Evolutionary conservation across 192 early-diverging fungal species (phyloP).

Genomic region (Umbelopsis isabellina): DNA sequence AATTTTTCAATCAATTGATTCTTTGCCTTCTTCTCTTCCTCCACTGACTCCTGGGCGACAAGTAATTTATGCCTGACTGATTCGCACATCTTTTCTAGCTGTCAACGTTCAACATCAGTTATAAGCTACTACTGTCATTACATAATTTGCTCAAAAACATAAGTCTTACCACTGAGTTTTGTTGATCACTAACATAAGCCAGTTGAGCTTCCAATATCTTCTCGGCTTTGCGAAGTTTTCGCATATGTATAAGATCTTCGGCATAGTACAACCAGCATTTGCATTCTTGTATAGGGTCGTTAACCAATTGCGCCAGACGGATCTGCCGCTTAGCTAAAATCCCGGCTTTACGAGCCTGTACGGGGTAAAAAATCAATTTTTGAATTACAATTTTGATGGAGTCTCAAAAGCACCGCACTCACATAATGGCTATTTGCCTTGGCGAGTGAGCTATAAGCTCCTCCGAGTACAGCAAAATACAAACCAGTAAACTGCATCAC

Average conservation of each 20-base stretch:
- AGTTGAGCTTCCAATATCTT: slow-evolving; percentile 33
- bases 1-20: neutral
- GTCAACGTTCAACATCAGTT: neutral
- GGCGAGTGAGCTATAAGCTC: slow-evolving; percentile 48
- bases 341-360: slow-evolving; percentile 42
- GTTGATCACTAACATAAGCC: slow-evolving; percentile 8
- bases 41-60: neutral
- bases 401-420: neutral
- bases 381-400: neutral
- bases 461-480: slow-evolving; percentile 47
- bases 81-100: slow-evolving; percentile 9
- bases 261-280: slow-evolving; percentile 53
- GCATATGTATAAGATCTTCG: slow-evolving; percentile 43
- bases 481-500: slow-evolving; percentile 33
- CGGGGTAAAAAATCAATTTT: neutral
- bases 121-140: neutral
- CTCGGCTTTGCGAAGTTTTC: slow-evolving; percentile 30
- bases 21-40: neutral
- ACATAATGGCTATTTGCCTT: slow-evolving; percentile 41
- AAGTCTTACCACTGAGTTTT: slow-evolving; percentile 24
- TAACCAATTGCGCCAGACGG: slow-evolving; percentile 35
- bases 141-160: neutral
- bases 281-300: slow-evolving; percentile 42
- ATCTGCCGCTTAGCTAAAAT: slow-evolving; percentile 43
- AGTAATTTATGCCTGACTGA: neutral